Evolutionary conservation across 2,329 filamentous ascomycete species (phyloP).

Genomic region (Fusarium nygamai): DNA sequence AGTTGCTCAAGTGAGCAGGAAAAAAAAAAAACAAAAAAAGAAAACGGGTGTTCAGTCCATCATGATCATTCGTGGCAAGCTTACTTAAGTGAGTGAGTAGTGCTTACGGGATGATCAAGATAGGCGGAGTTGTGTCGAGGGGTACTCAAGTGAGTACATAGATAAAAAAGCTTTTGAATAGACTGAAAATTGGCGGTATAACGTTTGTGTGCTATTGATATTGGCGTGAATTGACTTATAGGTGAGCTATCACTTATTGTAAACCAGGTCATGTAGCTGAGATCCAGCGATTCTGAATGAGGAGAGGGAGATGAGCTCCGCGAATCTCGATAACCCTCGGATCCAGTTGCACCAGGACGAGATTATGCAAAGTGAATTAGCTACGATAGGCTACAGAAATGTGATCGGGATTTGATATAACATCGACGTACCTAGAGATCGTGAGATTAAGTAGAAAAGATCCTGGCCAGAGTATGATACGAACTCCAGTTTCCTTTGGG

Average conservation of each 20-base stretch:
- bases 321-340: too few species aligned
- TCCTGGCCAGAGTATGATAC: neutral
- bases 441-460: neutral
- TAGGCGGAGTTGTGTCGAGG: neutral
- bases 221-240: neutral
- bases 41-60: neutral
- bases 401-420: rapidly evolving
- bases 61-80: neutral
- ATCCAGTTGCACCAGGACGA: too few species aligned
- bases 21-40: too few species aligned
- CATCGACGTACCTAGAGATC: rapidly evolving
- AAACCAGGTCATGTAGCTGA: too few species aligned
- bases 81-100: neutral
- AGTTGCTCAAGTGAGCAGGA: neutral
- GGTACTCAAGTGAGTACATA: neutral
- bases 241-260: neutral
- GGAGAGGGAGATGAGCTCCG: neutral
- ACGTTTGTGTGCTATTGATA: rapidly evolving
- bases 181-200: neutral
- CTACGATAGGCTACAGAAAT: neutral
- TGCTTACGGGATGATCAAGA: neutral
- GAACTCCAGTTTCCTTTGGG: neutral
- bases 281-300: too few species aligned
- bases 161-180: neutral
- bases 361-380: too few species aligned